Evolutionary conservation across 805 yeast genomes (phyloP).

Genomic region (Saccharomycopsis vini): DNA sequence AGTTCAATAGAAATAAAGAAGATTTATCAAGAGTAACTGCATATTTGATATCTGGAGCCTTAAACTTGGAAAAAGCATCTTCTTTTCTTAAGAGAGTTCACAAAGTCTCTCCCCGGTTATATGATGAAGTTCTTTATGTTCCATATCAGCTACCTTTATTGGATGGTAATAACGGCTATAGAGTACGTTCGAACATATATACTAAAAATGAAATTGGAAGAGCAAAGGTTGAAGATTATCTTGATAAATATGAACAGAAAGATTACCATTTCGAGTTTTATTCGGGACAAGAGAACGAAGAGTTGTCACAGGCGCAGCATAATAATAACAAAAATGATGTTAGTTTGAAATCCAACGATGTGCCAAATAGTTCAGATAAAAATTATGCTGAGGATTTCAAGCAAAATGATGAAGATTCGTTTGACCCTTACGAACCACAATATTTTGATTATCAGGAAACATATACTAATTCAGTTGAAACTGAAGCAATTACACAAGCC

Average conservation of each 20-base stretch:
- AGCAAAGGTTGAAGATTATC: slow-evolving; percentile 58
- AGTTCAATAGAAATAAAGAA: slow-evolving; percentile 38
- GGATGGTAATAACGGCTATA: slow-evolving; percentile 73
- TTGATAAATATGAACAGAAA: slow-evolving; percentile 72
- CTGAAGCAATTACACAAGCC: slow-evolving; percentile 5
- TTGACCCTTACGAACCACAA: slow-evolving; percentile 91
- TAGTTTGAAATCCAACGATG: slow-evolving; percentile 22
- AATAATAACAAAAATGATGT: slow-evolving; percentile 1
- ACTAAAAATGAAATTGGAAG: slow-evolving; percentile 32
- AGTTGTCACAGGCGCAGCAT: slow-evolving; percentile 28
- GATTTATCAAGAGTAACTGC: slow-evolving; percentile 84
- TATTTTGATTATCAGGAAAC: slow-evolving; percentile 49
- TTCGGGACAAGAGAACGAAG: slow-evolving; percentile 42
- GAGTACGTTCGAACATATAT: slow-evolving; percentile 58
- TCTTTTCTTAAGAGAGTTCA: slow-evolving; percentile 61
- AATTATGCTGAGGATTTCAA: slow-evolving; percentile 25
- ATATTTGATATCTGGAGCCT: slow-evolving; percentile 78
- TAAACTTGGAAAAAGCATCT: slow-evolving; percentile 54
- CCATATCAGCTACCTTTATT: slow-evolving; percentile 81
- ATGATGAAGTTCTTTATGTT: slow-evolving; percentile 89
- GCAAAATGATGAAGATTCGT: slow-evolving; percentile 36
- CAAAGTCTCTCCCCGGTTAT: slow-evolving; percentile 75
- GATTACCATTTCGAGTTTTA: slow-evolving; percentile 91
- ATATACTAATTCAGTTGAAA: not conserved
- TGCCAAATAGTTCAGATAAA: slow-evolving; percentile 30